phyloP scores from a whole-genome alignment of 768 basidiomycete species.

The Strobilomyces echinocephalus region DNA sequence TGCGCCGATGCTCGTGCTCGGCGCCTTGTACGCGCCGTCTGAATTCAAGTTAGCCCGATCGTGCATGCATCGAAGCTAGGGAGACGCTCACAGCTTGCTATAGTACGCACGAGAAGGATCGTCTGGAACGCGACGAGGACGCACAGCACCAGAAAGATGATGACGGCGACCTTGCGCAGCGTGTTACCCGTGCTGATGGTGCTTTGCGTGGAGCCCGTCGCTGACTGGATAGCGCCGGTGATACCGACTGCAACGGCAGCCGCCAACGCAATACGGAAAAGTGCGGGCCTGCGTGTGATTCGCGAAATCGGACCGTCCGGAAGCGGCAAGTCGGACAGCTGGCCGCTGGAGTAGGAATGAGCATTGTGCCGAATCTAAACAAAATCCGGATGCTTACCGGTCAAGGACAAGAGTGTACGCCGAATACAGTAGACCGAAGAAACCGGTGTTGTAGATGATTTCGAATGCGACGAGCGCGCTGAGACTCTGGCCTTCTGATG shows the following conservation, averaged over 20 bases:
- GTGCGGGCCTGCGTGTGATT: constrained; percentile 16
- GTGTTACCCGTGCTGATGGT: constrained; percentile 12
- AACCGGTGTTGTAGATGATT: constrained; percentile 33
- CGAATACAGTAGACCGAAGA: constrained; percentile 34
- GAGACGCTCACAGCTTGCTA: constrained; percentile 11
- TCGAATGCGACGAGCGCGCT: constrained; percentile 25
- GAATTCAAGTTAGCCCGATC: background rate
- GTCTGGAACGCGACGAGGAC: constrained; percentile 28
- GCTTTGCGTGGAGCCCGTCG: constrained; percentile 8
- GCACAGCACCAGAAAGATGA: constrained; percentile 28
- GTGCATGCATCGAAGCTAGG: background rate
- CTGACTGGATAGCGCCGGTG: constrained; percentile 20
- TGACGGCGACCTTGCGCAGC: constrained; percentile 22
- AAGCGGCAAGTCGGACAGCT: constrained; percentile 23
- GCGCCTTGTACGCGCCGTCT: constrained; percentile 22
- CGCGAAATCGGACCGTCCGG: constrained; percentile 18
- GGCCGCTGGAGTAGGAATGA: constrained; percentile 9
- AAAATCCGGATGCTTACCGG: constrained; percentile 17
- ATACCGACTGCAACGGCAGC: constrained; percentile 26
- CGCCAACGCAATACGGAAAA: constrained; percentile 24
- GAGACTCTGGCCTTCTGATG: constrained; percentile 19
- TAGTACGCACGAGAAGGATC: constrained; percentile 16
- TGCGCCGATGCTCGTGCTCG: constrained; percentile 15
- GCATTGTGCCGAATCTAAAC: background rate
- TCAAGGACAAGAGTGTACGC: constrained; percentile 33